Evolutionary conservation across 1,284 basidiomycete species (phyloP), one percentile per base, ranked within the genome.

Genomic region (Ustilago cynodontis): DNA sequence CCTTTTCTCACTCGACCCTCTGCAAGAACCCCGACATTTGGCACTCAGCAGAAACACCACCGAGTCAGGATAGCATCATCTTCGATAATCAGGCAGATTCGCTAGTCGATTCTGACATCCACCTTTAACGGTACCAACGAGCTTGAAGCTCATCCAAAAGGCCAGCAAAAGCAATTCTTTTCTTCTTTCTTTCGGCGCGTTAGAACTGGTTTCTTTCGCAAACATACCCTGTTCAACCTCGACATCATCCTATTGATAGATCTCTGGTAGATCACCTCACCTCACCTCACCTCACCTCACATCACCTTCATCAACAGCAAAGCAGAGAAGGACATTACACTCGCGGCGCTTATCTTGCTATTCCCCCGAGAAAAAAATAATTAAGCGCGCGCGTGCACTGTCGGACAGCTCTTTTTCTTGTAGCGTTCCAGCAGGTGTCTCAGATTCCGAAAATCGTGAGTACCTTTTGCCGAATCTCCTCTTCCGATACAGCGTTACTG

Each of bases 341-440:
- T 13, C 35, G 9, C 35, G 14, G 35, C 35, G 35, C 7, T 37
- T 37, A 37, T 37, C 14, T 37, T 33, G 24, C 3, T 29, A 35
- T 54, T 35, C 24, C 22, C 28, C 11, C n/a, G 43, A 22, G 22
- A 22, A 45, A 45, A 45, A 8, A 45, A 45, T 20, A 45, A 20
- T 45, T 22, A 45, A 22, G 22, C 43, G 22, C 43, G 43, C 43
- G 43, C 43, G 43, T 37, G 66, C 67, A 56, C 57, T 70, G 67
- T 70, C 61, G 43, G 59, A 65, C 62, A 71, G 62, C 52, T 57
- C 14, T 20, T 26, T 18, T 37, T 37, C 20, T 39, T 11, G 35
- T 50, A 43, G 54, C 53, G 59, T 71, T 60, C 68, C 68, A 52
- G 64, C 50, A 39, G 18, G 47, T 71, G 68, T 71, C 55, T 71